Conservation (phyloP, 2,329 filamentous ascomycete genomes). For the Fusarium ramigenum region DNA sequence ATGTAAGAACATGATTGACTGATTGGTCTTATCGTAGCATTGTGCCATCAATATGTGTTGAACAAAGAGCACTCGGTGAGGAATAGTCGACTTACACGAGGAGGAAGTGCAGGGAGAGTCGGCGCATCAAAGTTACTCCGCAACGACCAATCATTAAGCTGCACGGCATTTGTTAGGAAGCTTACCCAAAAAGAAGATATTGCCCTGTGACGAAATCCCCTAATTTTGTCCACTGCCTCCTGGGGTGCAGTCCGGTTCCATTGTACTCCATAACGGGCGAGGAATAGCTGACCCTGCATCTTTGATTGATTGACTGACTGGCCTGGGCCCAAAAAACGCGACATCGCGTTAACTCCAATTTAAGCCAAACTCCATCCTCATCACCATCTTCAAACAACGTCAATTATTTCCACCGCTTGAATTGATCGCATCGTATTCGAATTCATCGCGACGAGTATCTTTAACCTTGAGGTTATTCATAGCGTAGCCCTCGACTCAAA, state of each 20-base stretch:
- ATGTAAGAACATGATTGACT: constrained; percentile 16
- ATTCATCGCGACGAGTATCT: neutral
- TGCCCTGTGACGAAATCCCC: neutral
- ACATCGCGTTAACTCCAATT: constrained; percentile 35
- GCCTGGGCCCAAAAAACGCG: constrained; percentile 32
- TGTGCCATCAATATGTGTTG: constrained; percentile 14
- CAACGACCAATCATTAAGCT: constrained; percentile 2
- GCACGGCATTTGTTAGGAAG: neutral
- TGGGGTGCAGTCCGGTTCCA: neutral
- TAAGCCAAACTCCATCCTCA: constrained; percentile 21
- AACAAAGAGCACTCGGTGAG: constrained; percentile 32
- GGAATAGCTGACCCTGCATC: constrained; percentile 22
- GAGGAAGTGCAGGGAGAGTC: neutral
- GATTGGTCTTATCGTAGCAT: constrained; percentile 21
- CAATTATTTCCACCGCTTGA: neutral
- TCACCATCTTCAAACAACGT: constrained; percentile 12
- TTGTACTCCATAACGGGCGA: neutral
- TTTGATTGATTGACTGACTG: constrained; percentile 31
- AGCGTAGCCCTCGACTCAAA: neutral
- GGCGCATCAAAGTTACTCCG: constrained; percentile 34
- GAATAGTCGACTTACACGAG: constrained; percentile 31
- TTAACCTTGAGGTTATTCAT: neutral
- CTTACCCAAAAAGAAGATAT: neutral
- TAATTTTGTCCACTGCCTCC: neutral
- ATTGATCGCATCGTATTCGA: constrained; percentile 6